Evolutionary conservation across 116 monocot genomes (phyloP).

Genomic region (Cymodocea nodosa): DNA sequence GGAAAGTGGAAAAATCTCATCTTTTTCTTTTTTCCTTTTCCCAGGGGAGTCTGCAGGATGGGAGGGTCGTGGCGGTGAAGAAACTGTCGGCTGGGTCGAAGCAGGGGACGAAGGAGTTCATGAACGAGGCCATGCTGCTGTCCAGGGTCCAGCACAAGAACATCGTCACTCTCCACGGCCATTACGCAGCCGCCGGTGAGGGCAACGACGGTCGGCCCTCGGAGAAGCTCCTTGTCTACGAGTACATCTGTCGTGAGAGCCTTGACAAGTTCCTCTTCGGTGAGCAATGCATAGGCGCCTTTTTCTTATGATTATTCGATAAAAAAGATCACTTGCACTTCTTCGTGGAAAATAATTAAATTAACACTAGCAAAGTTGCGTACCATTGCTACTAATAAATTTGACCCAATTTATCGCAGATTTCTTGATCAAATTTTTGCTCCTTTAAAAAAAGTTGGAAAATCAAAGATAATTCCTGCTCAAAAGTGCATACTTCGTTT

Average conservation of each 20-base stretch:
- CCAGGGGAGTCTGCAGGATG: conserved; percentile 52
- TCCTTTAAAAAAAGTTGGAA: no score
- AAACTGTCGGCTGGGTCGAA: conserved; percentile 36
- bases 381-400: no score
- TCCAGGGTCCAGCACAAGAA: conserved; percentile 68
- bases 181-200: conserved; percentile 20
- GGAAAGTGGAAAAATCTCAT: no score
- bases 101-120: conserved; percentile 54
- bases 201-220: not conserved
- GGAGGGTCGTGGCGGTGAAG: conserved; percentile 66
- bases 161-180: conserved; percentile 61
- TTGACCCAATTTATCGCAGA: no score
- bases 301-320: no score
- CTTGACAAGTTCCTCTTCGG: conserved; percentile 64
- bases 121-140: conserved; percentile 62
- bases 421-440: no score
- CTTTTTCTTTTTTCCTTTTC: not conserved
- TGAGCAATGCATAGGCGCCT: not conserved
- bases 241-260: conserved; percentile 61
- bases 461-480: no score
- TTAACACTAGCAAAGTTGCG: no score
- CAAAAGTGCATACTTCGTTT: no score
- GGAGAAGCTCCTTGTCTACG: conserved; percentile 70
- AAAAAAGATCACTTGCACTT: no score
- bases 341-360: no score